Evolutionary conservation across 2,329 filamentous ascomycete species (phyloP).

Genomic region (Colletotrichum acutatum): DNA sequence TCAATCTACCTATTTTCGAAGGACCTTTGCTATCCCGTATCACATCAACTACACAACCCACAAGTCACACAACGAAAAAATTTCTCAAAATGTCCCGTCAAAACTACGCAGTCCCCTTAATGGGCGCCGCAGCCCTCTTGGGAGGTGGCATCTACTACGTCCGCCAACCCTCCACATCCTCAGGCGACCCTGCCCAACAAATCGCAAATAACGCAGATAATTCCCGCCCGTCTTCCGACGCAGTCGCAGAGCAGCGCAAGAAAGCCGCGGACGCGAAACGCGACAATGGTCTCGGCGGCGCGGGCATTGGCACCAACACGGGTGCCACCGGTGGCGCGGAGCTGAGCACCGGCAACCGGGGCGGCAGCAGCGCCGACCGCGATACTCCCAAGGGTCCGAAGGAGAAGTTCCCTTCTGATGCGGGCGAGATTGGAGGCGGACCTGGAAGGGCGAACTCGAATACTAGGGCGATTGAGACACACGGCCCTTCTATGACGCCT

Average conservation of each 20-base stretch:
- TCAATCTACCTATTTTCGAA: too few species aligned
- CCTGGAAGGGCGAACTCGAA: slow-evolving; percentile 43
- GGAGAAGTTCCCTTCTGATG: slow-evolving; percentile 48
- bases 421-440: slow-evolving; percentile 47
- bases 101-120: slow-evolving; percentile 9
- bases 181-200: slow-evolving; percentile 27
- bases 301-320: slow-evolving; percentile 45
- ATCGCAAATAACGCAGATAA: not conserved
- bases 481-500: slow-evolving; percentile 7
- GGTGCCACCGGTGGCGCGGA: slow-evolving; percentile 45
- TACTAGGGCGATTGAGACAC: slow-evolving; percentile 42
- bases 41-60: too few species aligned
- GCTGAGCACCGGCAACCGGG: slow-evolving; percentile 37
- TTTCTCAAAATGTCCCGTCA: slow-evolving; percentile 13
- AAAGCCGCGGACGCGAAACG: slow-evolving; percentile 43
- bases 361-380: slow-evolving; percentile 36
- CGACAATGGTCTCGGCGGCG: slow-evolving; percentile 43
- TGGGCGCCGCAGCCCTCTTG: slow-evolving; percentile 25
- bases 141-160: slow-evolving; percentile 33
- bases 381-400: slow-evolving; percentile 38
- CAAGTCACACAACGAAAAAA: not conserved
- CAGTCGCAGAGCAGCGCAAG: slow-evolving; percentile 12
- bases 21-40: too few species aligned
- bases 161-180: slow-evolving; percentile 2
- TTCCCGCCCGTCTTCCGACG: slow-evolving; percentile 25